Evolutionary conservation across 345 rosid genomes (phyloP), one percentile per base, ranked within the genome.

Genomic region (Eutrema yunnanense): DNA sequence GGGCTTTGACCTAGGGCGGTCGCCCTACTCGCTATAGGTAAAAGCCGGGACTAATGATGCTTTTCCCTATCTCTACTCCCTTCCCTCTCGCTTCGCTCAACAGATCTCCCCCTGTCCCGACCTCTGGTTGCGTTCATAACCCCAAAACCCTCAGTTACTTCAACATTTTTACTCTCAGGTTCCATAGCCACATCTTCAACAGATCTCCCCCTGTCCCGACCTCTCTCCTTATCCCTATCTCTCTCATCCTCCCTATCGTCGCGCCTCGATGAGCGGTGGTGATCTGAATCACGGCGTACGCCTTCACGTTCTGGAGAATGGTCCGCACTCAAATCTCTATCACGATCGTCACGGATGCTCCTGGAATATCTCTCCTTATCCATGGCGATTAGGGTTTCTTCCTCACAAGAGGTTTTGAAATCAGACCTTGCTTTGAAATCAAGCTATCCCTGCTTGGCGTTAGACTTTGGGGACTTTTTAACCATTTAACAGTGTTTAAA

Each of bases 331-430:
- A 80, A 84, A 62, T 84, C 87, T 3, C 76, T 76, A 73, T 84
- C 82, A 27, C 83, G 87, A 43, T 82, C 84, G 41, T 85, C 86
- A 3, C 84, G 80, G 34, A 71, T 72, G 62, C 84, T 85, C 64
- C 84, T 84, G 58, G 87, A 79, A 6, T 82, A 50, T 71, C 80
- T 85, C 34, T 82, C 87, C 68, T 73, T 83, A 46, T 84, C 88
- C 91, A 90, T 89, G 56, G 72, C 69, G 79, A 73, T 77, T 76
- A 74, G 81, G 72, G 71, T 69, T 78, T 73, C 34, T 65, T 62
- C 12, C 16, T 61, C 58, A 8, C 54, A 13, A 19, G 38, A 62
- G 6, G 3, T 51, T 9, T 1, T 19, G 19, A 19, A 19, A 19
- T 19, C 19, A 19, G 19, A 19, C n/a, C n/a, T n/a, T n/a, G n/a